Evolutionary conservation across 805 yeast genomes (phyloP).

Genomic region (Candida hungchunana): DNA sequence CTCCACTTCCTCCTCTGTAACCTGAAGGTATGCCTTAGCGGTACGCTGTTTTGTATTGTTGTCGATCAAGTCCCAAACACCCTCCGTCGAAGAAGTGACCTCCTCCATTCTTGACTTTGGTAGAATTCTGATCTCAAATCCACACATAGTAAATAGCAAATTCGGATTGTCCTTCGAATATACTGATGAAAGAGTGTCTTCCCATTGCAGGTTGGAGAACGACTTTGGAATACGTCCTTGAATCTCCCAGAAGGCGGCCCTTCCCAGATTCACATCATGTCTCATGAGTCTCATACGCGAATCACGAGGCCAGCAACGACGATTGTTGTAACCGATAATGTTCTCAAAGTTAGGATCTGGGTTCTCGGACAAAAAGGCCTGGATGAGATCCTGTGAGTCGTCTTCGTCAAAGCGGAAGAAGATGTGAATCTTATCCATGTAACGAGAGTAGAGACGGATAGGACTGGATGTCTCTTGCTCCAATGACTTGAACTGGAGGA

Average conservation of each 20-base stretch:
- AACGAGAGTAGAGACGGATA: constrained; percentile 74
- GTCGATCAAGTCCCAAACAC: constrained; percentile 80
- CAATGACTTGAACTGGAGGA: constrained; percentile 60
- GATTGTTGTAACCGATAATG: constrained; percentile 79
- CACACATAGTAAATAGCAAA: constrained; percentile 84
- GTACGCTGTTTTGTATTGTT: constrained; percentile 69
- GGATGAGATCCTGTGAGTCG: constrained; percentile 71
- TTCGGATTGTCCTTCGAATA: constrained; percentile 91
- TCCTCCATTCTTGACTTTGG: constrained; percentile 65
- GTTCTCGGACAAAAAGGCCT: constrained; percentile 73
- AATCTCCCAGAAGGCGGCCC: constrained; percentile 91
- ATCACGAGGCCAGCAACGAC: constrained; percentile 94
- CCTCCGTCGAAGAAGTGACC: constrained; percentile 59
- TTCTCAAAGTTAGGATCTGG: constrained; percentile 93
- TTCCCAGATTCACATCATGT: constrained; percentile 86
- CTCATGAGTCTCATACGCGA: constrained; percentile 86
- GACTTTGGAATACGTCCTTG: constrained; percentile 75
- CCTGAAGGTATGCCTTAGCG: constrained; percentile 83
- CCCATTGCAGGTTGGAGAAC: constrained; percentile 72
- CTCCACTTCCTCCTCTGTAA: constrained; percentile 74
- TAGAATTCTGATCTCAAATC: constrained; percentile 85
- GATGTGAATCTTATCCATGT: constrained; percentile 76
- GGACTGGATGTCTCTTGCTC: constrained; percentile 68
- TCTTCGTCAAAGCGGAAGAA: constrained; percentile 69
- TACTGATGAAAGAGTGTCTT: constrained; percentile 76